Percentiles rank a stretch among this genome's conserved stretches.
Conservation (phyloP, 495 filamentous ascomycete genomes). For the Penicillium salamii region DNA sequence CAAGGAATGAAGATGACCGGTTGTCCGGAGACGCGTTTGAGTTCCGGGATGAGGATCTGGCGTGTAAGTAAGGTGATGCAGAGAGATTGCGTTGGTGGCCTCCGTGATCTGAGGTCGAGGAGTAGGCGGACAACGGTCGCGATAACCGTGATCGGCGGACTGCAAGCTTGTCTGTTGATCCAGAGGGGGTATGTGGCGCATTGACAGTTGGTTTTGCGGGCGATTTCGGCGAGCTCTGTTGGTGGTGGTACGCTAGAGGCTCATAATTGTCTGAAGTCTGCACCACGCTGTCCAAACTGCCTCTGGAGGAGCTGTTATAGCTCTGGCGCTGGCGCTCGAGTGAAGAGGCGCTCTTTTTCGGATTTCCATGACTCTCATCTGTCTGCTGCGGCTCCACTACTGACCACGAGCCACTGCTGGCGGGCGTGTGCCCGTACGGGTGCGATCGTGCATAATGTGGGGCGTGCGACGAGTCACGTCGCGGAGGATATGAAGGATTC, state of each 20-base stretch:
- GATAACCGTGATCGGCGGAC: slow-evolving; percentile 54
- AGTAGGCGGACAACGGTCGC: slow-evolving; percentile 70
- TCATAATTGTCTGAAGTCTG: slow-evolving; percentile 37
- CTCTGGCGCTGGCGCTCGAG: slow-evolving; percentile 23
- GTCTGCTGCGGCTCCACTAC: slow-evolving; percentile 28
- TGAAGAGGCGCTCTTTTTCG: slow-evolving; percentile 27
- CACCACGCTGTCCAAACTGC: slow-evolving; percentile 38
- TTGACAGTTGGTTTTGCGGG: slow-evolving; percentile 8
- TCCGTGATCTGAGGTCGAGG: slow-evolving; percentile 63
- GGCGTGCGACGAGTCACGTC: slow-evolving; percentile 33
- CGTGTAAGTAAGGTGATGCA: slow-evolving; percentile 45
- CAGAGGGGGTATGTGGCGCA: slow-evolving; percentile 19
- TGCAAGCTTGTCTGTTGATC: slow-evolving; percentile 54
- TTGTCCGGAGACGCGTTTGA: slow-evolving; percentile 68
- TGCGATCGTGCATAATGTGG: slow-evolving; percentile 11
- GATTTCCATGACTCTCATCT: slow-evolving; percentile 17
- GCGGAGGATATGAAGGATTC: slow-evolving; percentile 40
- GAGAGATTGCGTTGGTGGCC: slow-evolving; percentile 58
- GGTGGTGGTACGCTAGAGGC: slow-evolving; percentile 52
- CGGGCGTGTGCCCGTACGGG: slow-evolving; percentile 33
- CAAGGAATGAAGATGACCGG: slow-evolving; percentile 76
- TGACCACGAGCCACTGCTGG: slow-evolving; percentile 43
- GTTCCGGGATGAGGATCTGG: slow-evolving; percentile 57
- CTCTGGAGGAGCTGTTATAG: slow-evolving; percentile 36
- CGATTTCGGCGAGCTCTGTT: slow-evolving; percentile 28